phyloP scores from a whole-genome alignment of 2,329 filamentous ascomycete species.

The Sarocladium strictum region DNA sequence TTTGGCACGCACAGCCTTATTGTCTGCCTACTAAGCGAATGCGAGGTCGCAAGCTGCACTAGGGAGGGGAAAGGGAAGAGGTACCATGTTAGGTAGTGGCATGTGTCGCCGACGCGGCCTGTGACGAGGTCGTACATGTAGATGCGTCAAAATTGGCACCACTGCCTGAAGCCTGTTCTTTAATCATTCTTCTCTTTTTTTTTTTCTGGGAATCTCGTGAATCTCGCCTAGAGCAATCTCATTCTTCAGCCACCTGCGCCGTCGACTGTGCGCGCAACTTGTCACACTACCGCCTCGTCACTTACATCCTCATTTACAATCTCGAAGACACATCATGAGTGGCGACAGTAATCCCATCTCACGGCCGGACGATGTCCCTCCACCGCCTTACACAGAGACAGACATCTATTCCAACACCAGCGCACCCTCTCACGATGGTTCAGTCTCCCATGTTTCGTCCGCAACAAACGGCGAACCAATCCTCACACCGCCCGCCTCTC shows the following conservation, averaged over 20 bases:
- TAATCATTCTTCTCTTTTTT: no score
- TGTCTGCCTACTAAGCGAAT: not conserved
- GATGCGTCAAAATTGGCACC: not conserved
- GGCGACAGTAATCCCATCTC: not conserved
- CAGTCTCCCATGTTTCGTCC: constrained; percentile 31
- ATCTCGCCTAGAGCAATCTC: no score
- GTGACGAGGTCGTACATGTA: not conserved
- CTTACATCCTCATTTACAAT: not conserved
- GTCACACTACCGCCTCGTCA: not conserved
- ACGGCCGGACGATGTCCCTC: not conserved
- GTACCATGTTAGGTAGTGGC: not conserved
- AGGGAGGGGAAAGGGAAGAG: not conserved
- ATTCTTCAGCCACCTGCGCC: no score
- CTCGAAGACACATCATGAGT: not conserved
- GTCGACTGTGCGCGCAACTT: no score
- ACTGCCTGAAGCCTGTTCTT: no score
- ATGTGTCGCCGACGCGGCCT: not conserved
- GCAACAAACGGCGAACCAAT: constrained; percentile 39
- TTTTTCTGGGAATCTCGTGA: not conserved
- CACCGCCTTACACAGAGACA: constrained; percentile 1
- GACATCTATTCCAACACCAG: constrained; percentile 6
- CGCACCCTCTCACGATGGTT: constrained; percentile 23
- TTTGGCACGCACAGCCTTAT: not conserved
- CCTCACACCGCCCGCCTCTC: constrained; percentile 47
- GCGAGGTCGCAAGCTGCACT: not conserved